phyloP scores from a whole-genome alignment of 2,329 filamentous ascomycete genomes.

The Dactylellina parvicollis region DNA sequence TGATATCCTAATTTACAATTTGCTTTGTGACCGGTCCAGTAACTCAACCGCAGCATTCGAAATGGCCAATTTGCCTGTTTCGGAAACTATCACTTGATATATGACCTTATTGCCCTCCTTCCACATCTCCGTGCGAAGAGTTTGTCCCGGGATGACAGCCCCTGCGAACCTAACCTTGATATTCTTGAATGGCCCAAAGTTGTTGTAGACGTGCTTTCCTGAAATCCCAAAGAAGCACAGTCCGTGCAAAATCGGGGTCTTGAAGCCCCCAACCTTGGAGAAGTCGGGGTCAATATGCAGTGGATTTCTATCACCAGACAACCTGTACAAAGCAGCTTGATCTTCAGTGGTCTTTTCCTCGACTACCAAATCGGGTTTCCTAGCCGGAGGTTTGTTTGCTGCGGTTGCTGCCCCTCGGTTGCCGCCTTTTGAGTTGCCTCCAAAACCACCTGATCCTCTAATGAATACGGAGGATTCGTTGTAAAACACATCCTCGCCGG shows the following conservation, averaged over 20 bases:
- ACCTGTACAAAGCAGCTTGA: constrained; percentile 90
- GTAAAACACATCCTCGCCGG: constrained; percentile 92
- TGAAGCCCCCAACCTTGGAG: constrained; percentile 94
- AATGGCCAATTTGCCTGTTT: constrained; percentile 90
- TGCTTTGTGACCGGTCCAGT: constrained; percentile 65
- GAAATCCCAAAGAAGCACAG: constrained; percentile 93
- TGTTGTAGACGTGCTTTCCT: constrained; percentile 87
- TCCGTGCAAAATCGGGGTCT: constrained; percentile 93
- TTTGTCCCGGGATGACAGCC: constrained; percentile 85
- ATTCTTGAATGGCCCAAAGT: constrained; percentile 84
- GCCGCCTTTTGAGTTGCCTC: constrained; percentile 77
- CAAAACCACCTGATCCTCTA: constrained; percentile 88
- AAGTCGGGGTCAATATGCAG: constrained; percentile 95
- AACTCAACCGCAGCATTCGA: constrained; percentile 82
- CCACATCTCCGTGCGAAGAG: constrained; percentile 94
- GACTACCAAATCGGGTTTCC: constrained; percentile 80
- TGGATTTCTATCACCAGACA: constrained; percentile 95
- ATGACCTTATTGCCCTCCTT: constrained; percentile 80
- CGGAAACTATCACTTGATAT: constrained; percentile 89
- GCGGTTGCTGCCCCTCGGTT: constrained; percentile 84
- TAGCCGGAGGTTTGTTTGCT: constrained; percentile 78
- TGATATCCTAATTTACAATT: constrained; percentile 62
- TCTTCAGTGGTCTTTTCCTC: constrained; percentile 88
- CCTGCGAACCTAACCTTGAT: constrained; percentile 93
- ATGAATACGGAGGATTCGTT: constrained; percentile 96